Base-by-base conservation (phyloP, 257 asterid genomes). In the Gynochthodes officinalis region DNA sequence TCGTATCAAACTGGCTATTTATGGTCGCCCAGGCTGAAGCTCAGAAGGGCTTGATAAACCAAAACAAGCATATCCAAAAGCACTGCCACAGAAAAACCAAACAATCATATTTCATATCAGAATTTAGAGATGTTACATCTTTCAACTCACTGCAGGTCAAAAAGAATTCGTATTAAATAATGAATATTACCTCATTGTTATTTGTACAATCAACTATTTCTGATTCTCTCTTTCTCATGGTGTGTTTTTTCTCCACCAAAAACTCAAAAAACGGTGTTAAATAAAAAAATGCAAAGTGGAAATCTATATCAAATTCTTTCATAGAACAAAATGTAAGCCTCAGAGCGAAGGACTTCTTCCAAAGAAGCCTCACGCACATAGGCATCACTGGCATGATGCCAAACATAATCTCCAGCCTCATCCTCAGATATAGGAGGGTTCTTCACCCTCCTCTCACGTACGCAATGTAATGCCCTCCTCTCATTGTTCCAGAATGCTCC, bases 311-410 rank as follows among this genome's bases (percentile, higher is more conserved):
- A 91, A 79, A 76, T 78, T 76, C 75, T 69, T 82, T 93, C 96
- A 50, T 89, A 93, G 81, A 93, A 90, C 86, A 93, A 84, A 68
- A 93, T 84, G 79, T 90, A 93, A 71, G 98, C 97, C 77, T 93
- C 92, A 2, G 87, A 75, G 12, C 78, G 80, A 62, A 89, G 80
- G 75, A 88, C 98, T 81, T 90, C 88, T 55, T 86, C 89, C 72
- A 88, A 46, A 21, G 96, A 79, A 64, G 81, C 87, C 82, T 85
- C 82, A 4, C 88, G 88, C 25, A 93, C 92, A 55, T 88, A 66
- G 11, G 85, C 88, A 85, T 93, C 98, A 76, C 96, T 90, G 7
- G 89, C 88, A 64, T 89, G 76, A 79, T 89, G 89, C 97, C 98
- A 93, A 12, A 75, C 73, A 27, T 74, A 71, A 16, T 84, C 82